phyloP scores from a whole-genome alignment of 495 filamentous ascomycete species.

The Evernia prunastri region DNA sequence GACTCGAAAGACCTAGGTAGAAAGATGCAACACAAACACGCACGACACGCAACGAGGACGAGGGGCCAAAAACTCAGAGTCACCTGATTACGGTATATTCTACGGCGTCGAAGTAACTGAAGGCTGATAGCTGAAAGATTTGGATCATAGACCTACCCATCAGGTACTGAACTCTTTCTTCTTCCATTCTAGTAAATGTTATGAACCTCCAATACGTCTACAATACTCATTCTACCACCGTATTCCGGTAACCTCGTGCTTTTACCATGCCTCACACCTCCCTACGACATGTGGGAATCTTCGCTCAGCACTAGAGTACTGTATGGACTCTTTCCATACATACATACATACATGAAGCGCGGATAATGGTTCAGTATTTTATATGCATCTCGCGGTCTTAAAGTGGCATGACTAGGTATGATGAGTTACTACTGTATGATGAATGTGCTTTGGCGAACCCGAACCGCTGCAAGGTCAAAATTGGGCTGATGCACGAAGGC shows the following conservation, averaged over 20 bases:
- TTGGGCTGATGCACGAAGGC: slow-evolving; percentile 24
- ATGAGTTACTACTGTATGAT: too few species aligned
- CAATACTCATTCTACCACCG: too few species aligned
- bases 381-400: slow-evolving; percentile 15
- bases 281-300: not conserved
- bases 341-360: not conserved
- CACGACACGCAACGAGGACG: too few species aligned
- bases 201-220: too few species aligned
- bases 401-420: slow-evolving; percentile 27
- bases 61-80: not conserved
- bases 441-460: slow-evolving; percentile 26
- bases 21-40: not conserved
- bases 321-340: not conserved
- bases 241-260: not conserved
- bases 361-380: not conserved
- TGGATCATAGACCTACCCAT: not conserved
- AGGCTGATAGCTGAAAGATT: not conserved
- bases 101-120: not conserved
- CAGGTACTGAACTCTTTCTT: too few species aligned
- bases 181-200: too few species aligned
- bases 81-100: not conserved
- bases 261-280: not conserved
- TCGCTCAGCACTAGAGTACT: not conserved
- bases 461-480: slow-evolving; percentile 30
- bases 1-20: not conserved